Evolutionary conservation across 768 basidiomycete genomes (phyloP).

Genomic region (Phylloporus sp.): DNA sequence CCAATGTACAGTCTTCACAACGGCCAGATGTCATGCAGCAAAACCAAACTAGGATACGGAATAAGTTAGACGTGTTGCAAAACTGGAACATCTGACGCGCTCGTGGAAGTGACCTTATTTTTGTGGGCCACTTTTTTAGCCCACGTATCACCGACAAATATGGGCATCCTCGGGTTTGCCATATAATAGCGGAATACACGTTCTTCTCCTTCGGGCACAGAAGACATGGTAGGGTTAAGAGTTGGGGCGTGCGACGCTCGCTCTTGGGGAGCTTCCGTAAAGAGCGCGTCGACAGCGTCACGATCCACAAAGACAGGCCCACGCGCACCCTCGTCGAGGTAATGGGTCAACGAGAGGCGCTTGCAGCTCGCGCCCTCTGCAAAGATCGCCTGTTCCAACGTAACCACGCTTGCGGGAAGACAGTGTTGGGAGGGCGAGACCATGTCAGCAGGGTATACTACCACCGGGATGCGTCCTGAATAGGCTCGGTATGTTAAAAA

Average conservation of each 20-base stretch:
- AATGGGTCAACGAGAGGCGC: slow-evolving; percentile 8
- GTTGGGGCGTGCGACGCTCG: slow-evolving; percentile 5
- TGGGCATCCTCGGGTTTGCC: background rate
- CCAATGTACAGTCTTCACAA: too few species aligned
- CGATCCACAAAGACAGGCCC: slow-evolving; percentile 17
- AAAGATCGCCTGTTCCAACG: slow-evolving; percentile 4
- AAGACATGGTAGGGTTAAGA: slow-evolving; percentile 4
- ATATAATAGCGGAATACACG: slow-evolving; percentile 8
- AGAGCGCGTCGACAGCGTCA: background rate
- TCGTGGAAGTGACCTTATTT: background rate
- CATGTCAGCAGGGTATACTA: background rate
- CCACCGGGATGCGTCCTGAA: background rate
- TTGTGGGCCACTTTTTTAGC: slow-evolving; percentile 8
- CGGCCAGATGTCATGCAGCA: too few species aligned
- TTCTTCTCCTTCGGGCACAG: slow-evolving; percentile 15
- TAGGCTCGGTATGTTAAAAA: background rate
- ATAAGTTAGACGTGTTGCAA: background rate
- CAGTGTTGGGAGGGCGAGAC: background rate
- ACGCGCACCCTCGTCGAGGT: slow-evolving; percentile 17
- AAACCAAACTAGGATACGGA: too few species aligned
- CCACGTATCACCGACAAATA: slow-evolving; percentile 24
- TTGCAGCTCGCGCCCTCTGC: background rate
- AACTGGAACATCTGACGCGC: background rate
- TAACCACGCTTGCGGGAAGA: background rate
- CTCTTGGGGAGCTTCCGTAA: slow-evolving; percentile 2